Evolutionary conservation across 192 early-diverging fungal species (phyloP).

Genomic region (Chytriomyces sp.): DNA sequence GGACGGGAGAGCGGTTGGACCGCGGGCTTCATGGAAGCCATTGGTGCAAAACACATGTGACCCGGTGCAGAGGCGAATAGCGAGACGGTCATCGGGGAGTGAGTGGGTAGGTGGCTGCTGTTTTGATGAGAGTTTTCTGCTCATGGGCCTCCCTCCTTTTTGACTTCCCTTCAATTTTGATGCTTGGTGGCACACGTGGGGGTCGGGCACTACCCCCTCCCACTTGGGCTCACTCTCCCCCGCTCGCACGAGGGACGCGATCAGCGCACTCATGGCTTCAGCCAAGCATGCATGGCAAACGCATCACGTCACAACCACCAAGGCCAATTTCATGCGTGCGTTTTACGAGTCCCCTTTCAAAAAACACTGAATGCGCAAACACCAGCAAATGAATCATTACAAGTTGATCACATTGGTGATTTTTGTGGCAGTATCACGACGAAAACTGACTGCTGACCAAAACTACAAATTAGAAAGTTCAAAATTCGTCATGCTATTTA

Average conservation of each 20-base stretch:
- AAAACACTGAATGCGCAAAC: too few relatives aligned
- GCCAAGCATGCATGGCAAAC: background rate
- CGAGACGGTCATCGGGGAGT: background rate
- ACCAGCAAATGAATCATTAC: too few relatives aligned
- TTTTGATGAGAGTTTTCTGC: background rate
- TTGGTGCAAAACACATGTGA: background rate
- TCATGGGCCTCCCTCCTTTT: background rate
- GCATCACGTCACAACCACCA: background rate
- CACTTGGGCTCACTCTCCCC: background rate
- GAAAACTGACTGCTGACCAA: too few relatives aligned
- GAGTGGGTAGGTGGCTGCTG: background rate
- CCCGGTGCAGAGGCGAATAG: background rate
- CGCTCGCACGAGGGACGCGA: background rate
- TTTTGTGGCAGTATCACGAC: too few relatives aligned
- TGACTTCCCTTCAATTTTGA: background rate
- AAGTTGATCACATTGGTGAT: too few relatives aligned
- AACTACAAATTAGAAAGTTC: too few relatives aligned
- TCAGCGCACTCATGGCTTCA: background rate
- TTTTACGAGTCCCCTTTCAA: too few relatives aligned
- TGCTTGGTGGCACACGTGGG: background rate
- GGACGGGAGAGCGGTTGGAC: background rate
- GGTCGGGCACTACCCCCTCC: background rate
- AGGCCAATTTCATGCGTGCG: background rate
- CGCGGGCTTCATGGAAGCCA: background rate
- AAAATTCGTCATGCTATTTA: background rate